These are phyloP conservation scores for Neurospora terricola DNA, from an alignment of 495 filamentous ascomycete genomes.

Conservation along the genomic window DNA sequence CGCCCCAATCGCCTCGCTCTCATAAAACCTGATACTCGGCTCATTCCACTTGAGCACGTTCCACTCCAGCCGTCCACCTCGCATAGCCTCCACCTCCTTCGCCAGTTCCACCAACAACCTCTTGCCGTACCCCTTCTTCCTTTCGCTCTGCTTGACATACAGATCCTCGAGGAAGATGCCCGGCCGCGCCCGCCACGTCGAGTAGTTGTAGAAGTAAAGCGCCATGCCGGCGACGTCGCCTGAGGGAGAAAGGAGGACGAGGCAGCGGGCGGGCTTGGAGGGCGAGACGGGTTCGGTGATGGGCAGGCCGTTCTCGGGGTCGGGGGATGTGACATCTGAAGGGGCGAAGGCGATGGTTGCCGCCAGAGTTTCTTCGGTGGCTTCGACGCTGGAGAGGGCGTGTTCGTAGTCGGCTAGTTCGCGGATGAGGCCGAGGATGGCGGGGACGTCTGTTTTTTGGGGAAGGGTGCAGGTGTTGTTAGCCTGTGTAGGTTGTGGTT, in stretches of 20 bases:
- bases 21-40: slow-evolving; percentile 81
- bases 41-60: slow-evolving; percentile 87
- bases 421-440: slow-evolving; percentile 73
- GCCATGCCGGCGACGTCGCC: slow-evolving; percentile 44
- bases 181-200: slow-evolving; percentile 75
- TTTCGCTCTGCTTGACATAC: slow-evolving; percentile 61
- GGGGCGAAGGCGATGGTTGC: slow-evolving; percentile 70
- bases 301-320: slow-evolving; percentile 15
- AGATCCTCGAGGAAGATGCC: slow-evolving; percentile 95
- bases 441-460: slow-evolving; percentile 54
- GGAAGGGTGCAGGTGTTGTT: no score
- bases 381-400: slow-evolving; percentile 63
- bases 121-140: slow-evolving; percentile 72
- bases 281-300: slow-evolving; percentile 33
- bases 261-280: slow-evolving; percentile 33
- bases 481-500: not conserved
- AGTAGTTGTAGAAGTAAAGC: slow-evolving; percentile 50
- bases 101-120: slow-evolving; percentile 67
- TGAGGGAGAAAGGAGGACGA: slow-evolving; percentile 32
- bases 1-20: slow-evolving; percentile 58
- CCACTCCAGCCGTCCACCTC: slow-evolving; percentile 93
- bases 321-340: slow-evolving; percentile 26
- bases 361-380: slow-evolving; percentile 63
- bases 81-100: slow-evolving; percentile 60
- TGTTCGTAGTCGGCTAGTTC: slow-evolving; percentile 85